phyloP scores from a whole-genome alignment of 2,329 filamentous ascomycete species.

The Waltergamsia citrina region DNA sequence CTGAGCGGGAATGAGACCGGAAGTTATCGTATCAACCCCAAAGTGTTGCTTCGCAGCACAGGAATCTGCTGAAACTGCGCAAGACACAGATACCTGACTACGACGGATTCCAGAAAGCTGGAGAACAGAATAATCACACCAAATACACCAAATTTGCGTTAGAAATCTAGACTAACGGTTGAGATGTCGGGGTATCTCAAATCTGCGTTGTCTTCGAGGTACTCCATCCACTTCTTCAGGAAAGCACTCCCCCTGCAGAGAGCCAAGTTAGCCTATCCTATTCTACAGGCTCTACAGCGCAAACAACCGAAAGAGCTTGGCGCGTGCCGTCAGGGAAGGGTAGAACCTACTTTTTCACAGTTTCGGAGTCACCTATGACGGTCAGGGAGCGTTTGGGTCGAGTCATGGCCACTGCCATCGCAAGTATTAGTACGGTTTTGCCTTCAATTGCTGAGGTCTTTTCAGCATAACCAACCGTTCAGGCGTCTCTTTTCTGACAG shows the following conservation, averaged over 20 bases:
- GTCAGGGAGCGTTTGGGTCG: conserved; percentile 83
- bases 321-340: background rate
- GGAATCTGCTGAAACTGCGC: too few species aligned
- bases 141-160: too few species aligned
- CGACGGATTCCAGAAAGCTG: too few species aligned
- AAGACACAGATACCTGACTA: too few species aligned
- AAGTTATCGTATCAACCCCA: too few species aligned
- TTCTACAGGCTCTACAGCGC: too few species aligned
- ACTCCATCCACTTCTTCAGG: conserved; percentile 83
- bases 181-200: conserved; percentile 72
- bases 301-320: too few species aligned
- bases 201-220: conserved; percentile 82
- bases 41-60: too few species aligned
- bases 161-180: conserved; percentile 14
- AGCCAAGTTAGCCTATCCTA: background rate
- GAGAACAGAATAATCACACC: too few species aligned
- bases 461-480: conserved; percentile 56
- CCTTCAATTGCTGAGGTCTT: background rate
- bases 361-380: conserved; percentile 90
- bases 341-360: conserved; percentile 67
- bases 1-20: too few species aligned
- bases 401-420: conserved; percentile 91
- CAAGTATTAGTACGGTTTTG: background rate
- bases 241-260: conserved; percentile 66
- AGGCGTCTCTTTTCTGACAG: conserved; percentile 82